Evolutionary conservation across 257 asterid genomes (phyloP).

Genomic region (Solanum sitiens): DNA sequence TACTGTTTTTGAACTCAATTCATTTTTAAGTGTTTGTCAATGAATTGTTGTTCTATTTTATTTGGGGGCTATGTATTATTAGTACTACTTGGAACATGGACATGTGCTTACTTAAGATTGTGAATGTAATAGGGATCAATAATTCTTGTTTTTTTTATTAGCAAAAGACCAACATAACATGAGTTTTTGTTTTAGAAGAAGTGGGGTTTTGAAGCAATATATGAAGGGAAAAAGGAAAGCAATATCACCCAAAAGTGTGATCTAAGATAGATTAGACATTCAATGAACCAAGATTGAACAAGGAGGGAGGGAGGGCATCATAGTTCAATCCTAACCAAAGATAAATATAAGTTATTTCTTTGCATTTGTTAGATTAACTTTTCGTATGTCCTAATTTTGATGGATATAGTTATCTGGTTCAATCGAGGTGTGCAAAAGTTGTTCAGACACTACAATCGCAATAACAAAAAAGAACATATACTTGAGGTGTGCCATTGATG

Average conservation of each 20-base stretch:
- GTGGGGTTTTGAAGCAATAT: background rate
- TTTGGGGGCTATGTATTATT: background rate
- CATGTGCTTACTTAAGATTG: background rate
- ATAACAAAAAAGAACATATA: too few species aligned
- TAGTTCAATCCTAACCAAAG: background rate
- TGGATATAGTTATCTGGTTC: too few species aligned
- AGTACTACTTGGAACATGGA: background rate
- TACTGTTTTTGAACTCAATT: background rate
- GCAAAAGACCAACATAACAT: background rate
- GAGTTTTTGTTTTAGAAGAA: background rate
- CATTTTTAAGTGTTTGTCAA: background rate
- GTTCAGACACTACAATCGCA: too few species aligned
- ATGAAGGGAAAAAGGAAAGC: background rate
- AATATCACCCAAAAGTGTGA: background rate
- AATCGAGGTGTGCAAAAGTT: too few species aligned
- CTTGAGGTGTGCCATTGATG: background rate
- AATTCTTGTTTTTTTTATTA: background rate
- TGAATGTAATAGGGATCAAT: background rate
- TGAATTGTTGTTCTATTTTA: background rate
- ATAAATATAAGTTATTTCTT: background rate
- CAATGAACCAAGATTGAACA: background rate
- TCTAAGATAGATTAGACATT: background rate
- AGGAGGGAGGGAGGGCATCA: background rate
- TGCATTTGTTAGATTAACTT: background rate
- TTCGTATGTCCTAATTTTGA: accelerated